phyloP scores from a whole-genome alignment of 495 filamentous ascomycete genomes.

The Amorphotheca resinae region DNA sequence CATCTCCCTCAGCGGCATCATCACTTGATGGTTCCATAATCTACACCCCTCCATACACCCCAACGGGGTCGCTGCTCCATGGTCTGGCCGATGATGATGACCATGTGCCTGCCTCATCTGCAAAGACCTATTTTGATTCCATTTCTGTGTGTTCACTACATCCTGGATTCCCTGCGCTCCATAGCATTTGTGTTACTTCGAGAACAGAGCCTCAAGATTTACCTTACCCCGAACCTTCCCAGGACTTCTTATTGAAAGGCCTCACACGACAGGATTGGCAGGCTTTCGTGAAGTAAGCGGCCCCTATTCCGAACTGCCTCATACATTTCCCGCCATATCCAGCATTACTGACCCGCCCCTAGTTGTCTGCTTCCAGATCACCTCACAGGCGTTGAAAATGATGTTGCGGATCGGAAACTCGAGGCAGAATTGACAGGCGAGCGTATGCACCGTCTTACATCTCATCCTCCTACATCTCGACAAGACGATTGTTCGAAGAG shows the following conservation, averaged over 20 bases:
- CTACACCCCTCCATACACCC: slow-evolving; percentile 34
- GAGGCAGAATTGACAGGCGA: slow-evolving; percentile 13
- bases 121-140: slow-evolving; percentile 15
- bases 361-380: slow-evolving; percentile 13
- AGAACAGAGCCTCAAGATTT: slow-evolving; percentile 18
- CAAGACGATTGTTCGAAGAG: slow-evolving; percentile 5
- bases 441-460: slow-evolving; percentile 8
- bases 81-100: slow-evolving; percentile 1
- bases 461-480: too few species aligned
- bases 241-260: slow-evolving; percentile 22
- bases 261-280: slow-evolving; percentile 34
- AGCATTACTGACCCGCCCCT: neutral
- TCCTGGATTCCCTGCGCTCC: neutral
- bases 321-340: neutral
- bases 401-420: slow-evolving; percentile 16
- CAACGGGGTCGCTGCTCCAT: slow-evolving; percentile 24
- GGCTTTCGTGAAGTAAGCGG: slow-evolving; percentile 30
- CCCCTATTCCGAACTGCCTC: too few species aligned
- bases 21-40: slow-evolving; percentile 29
- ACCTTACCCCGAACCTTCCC: slow-evolving; percentile 6
- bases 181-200: slow-evolving; percentile 7
- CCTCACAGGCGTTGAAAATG: slow-evolving; percentile 4
- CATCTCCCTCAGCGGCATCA: slow-evolving; percentile 15
- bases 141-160: neutral
- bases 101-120: slow-evolving; percentile 10